Percentiles rank a stretch among this genome's conserved stretches.
Conservation (phyloP, 140 eudicot genomes). For the Erigeron philadelphicus region DNA sequence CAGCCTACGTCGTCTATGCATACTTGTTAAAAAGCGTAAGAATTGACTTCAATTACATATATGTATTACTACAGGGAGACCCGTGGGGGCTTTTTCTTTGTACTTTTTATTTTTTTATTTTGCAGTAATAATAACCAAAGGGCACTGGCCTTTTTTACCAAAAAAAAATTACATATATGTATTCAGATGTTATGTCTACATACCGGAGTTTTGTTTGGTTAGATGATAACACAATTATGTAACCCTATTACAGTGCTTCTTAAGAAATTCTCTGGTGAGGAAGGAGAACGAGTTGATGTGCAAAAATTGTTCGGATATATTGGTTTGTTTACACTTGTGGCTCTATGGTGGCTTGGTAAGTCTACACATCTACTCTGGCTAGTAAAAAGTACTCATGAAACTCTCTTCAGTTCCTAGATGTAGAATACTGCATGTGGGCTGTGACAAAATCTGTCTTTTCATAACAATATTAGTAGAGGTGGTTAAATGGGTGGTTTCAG, state of each 20-base stretch:
- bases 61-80: too few species aligned
- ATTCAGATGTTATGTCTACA: background rate
- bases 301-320: slow-evolving; percentile 87
- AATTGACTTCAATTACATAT: background rate
- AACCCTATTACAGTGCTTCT: slow-evolving; percentile 70
- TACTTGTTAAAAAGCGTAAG: background rate
- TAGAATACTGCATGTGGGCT: background rate
- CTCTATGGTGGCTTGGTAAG: slow-evolving; percentile 99
- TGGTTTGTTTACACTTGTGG: slow-evolving; percentile 81
- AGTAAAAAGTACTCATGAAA: background rate
- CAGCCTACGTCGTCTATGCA: background rate
- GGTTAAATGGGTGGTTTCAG: too few species aligned
- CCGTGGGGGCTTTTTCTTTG: too few species aligned
- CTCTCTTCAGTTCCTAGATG: background rate
- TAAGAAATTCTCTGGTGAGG: slow-evolving; percentile 87
- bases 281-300: slow-evolving; percentile 82
- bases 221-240: background rate
- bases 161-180: background rate
- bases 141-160: too few species aligned
- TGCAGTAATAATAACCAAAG: too few species aligned
- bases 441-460: background rate
- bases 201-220: background rate
- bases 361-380: background rate
- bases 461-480: background rate
- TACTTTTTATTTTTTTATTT: too few species aligned